Conservation (phyloP, 345 rosid genomes). For the Lepidium didymum region DNA sequence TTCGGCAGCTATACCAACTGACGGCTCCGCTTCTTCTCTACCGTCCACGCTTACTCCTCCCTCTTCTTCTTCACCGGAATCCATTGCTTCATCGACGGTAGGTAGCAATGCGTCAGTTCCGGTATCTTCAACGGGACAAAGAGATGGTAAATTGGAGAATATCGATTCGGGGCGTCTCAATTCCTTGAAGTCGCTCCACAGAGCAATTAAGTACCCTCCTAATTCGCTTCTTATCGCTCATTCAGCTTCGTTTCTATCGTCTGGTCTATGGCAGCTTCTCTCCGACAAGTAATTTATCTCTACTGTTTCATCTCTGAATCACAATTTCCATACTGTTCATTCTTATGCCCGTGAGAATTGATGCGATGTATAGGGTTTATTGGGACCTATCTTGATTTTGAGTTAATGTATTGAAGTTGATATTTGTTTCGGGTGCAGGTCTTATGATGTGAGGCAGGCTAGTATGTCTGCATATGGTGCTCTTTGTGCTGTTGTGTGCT, state of each 20-base stretch:
- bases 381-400: background rate
- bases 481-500: conserved; percentile 65
- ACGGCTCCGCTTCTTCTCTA: conserved; percentile 28
- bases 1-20: conserved; percentile 65
- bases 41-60: background rate
- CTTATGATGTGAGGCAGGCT: conserved; percentile 62
- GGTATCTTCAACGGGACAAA: conserved; percentile 1
- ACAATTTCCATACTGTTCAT: background rate
- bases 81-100: conserved; percentile 6
- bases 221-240: conserved; percentile 78
- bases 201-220: conserved; percentile 72
- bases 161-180: conserved; percentile 58
- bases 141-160: conserved; percentile 32
- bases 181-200: conserved; percentile 74
- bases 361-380: background rate
- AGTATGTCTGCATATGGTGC: conserved; percentile 69
- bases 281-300: conserved; percentile 52
- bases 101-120: conserved; percentile 1
- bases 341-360: background rate
- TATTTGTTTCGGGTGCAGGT: conserved; percentile 36
- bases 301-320: background rate
- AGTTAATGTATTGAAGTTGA: background rate
- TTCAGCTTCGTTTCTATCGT: conserved; percentile 75
- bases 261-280: conserved; percentile 77
- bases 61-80: conserved; percentile 11